These are phyloP conservation scores for Trypanosoma avium DNA, from an alignment of 208 protist species.

Conservation along the genomic window DNA sequence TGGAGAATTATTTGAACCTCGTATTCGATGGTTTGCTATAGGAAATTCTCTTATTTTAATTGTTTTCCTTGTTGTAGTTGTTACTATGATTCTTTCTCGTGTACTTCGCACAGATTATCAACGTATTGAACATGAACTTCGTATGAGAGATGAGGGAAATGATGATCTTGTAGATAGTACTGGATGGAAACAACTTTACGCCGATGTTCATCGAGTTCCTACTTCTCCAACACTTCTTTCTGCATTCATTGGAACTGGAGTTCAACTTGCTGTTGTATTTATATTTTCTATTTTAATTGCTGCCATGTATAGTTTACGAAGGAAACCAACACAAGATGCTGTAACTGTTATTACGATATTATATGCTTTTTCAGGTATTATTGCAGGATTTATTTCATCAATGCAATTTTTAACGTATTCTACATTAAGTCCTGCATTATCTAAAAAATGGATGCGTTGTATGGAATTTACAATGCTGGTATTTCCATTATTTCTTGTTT, in stretches of 20 bases:
- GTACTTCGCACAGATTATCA: constrained; percentile 83
- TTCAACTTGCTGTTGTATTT: constrained; percentile 48
- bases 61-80: constrained; percentile 88
- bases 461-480: constrained; percentile 70
- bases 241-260: constrained; percentile 73
- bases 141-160: constrained; percentile 40
- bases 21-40: constrained; percentile 93
- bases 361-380: constrained; percentile 78
- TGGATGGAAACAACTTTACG: constrained; percentile 96
- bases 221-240: constrained; percentile 65
- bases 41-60: constrained; percentile 93
- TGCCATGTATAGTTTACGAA: constrained; percentile 10
- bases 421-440: constrained; percentile 22
- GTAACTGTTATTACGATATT: constrained; percentile 53
- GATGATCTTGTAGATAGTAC: constrained; percentile 84
- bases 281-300: constrained; percentile 23
- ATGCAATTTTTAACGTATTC: constrained; percentile 54
- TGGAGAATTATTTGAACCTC: constrained; percentile 84
- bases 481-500: constrained; percentile 50
- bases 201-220: constrained; percentile 95
- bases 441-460: constrained; percentile 40
- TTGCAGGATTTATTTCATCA: constrained; percentile 79
- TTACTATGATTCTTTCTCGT: constrained; percentile 89
- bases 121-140: constrained; percentile 64
- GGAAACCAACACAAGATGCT: constrained; percentile 34